Evolutionary conservation across 2,329 filamentous ascomycete genomes (phyloP), one percentile per base, ranked within the genome.

Genomic region (Ceratocystis eucalypticola): DNA sequence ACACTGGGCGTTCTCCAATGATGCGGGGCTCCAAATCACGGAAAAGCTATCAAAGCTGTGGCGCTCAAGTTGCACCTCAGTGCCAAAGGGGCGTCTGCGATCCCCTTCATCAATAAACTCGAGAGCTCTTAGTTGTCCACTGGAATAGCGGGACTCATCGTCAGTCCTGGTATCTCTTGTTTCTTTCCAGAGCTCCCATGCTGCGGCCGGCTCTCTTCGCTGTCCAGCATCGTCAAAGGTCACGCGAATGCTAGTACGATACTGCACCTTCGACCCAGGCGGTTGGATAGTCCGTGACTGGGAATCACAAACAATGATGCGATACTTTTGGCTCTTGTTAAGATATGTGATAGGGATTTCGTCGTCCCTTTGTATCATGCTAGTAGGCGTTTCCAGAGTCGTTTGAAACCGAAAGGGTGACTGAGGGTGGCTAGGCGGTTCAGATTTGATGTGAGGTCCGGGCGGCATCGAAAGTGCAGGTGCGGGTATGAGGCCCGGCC

Each of bases 161-260:
- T 68, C 66, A 55, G 50, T 61, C n/a, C 59, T 46, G 1, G 88
- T 91, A n/a, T 94, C 94, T 66, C 94, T 85, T 0, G 93, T 93
- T 76, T 97, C 94, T 74, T 97, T 97, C 94, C 90, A 96, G 53
- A 94, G 78, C 75, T 76, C 89, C 91, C 91, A 96, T 74, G 91
- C 95, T 12, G 87, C 82, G 20, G 85, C 85, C 1, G 91, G 92
- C 70, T 89, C 89, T 72, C 87, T 85, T 69, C 93, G 83, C 75
- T 97, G 94, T 74, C 96, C 88, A 69, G 96, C 91, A 69, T 99
- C 94, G 74, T 99, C 93, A 72, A 97, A 99, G 0, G 93, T 96
- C 61, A 99, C 87, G n/a, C 94, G 88, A 61, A 99, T 84, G 73
- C 88, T 96, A 0, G 93, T 97, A 65, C 94, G 85, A 74, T 96